These are phyloP conservation scores for Chalaropsis thielavioides DNA, from an alignment of 2,329 filamentous ascomycete species.

Conservation along the genomic window DNA sequence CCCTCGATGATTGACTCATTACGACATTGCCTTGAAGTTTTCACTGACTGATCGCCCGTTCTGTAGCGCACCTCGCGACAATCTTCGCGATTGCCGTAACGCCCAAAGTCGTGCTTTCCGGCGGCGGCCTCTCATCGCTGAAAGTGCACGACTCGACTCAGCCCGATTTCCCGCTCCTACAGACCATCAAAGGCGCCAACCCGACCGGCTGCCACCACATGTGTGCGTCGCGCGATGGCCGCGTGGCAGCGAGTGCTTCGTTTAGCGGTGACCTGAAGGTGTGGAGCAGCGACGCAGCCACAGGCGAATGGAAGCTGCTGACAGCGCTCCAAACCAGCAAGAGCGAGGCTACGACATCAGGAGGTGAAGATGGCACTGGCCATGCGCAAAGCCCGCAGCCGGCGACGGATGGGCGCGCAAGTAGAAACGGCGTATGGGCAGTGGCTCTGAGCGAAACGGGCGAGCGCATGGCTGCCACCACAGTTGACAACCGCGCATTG, in stretches of 20 bases:
- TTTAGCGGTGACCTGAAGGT: constrained; percentile 81
- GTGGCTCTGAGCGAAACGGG: constrained; percentile 74
- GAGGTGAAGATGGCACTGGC: constrained; percentile 26
- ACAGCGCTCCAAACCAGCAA: constrained; percentile 26
- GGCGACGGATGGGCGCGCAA: background rate
- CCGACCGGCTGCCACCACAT: constrained; percentile 86
- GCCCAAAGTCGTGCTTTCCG: constrained; percentile 58
- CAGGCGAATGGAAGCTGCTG: constrained; percentile 38
- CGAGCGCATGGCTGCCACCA: constrained; percentile 70
- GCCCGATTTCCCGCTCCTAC: constrained; percentile 58
- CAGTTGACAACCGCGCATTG: constrained; percentile 32
- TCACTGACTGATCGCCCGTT: constrained; percentile 18
- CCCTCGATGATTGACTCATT: background rate
- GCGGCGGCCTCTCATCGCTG: constrained; percentile 69
- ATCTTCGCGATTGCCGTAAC: constrained; percentile 75
- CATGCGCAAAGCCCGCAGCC: background rate
- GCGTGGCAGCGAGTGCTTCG: constrained; percentile 64
- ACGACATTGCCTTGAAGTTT: background rate
- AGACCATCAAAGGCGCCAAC: constrained; percentile 69
- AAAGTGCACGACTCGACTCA: constrained; percentile 63
- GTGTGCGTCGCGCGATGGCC: constrained; percentile 53
- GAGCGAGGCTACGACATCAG: constrained; percentile 23
- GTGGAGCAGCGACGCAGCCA: constrained; percentile 48
- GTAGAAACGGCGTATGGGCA: constrained; percentile 62
- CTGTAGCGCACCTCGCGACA: constrained; percentile 62